These are phyloP conservation scores for Magnusiomyces suaveolens DNA, from an alignment of 1,139 yeast species.

Conservation along the genomic window DNA sequence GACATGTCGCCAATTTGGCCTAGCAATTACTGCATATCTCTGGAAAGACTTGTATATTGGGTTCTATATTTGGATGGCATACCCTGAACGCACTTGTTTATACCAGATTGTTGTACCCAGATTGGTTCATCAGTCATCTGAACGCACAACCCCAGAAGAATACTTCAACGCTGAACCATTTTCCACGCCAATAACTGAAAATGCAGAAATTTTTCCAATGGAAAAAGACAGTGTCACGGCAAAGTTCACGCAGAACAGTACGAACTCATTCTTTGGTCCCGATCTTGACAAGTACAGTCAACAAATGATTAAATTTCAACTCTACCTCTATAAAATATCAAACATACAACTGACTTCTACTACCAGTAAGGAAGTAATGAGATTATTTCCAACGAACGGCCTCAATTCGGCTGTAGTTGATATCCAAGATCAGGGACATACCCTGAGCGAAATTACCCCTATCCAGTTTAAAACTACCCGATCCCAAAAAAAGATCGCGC, in stretches of 20 bases:
- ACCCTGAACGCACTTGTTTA: neutral
- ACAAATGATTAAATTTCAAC: neutral
- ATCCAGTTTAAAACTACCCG: neutral
- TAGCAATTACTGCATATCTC: neutral
- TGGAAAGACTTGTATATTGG: neutral
- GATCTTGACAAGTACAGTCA: neutral
- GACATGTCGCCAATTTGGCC: neutral
- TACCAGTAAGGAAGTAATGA: neutral
- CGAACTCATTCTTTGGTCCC: neutral
- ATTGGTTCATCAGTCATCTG: neutral
- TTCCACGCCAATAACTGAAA: neutral
- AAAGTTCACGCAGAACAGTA: neutral
- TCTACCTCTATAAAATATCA: neutral
- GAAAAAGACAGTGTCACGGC: neutral
- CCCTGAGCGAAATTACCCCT: neutral
- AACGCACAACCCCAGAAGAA: neutral
- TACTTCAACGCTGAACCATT: neutral
- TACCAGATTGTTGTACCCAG: neutral
- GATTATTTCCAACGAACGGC: neutral
- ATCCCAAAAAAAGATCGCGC: neutral
- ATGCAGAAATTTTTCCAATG: neutral
- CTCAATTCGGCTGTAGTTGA: neutral
- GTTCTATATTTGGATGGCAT: neutral
- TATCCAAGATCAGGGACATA: neutral
- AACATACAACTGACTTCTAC: neutral